Base-by-base conservation (phyloP, 768 basidiomycete genomes). In the Amanita subjunquillea region DNA sequence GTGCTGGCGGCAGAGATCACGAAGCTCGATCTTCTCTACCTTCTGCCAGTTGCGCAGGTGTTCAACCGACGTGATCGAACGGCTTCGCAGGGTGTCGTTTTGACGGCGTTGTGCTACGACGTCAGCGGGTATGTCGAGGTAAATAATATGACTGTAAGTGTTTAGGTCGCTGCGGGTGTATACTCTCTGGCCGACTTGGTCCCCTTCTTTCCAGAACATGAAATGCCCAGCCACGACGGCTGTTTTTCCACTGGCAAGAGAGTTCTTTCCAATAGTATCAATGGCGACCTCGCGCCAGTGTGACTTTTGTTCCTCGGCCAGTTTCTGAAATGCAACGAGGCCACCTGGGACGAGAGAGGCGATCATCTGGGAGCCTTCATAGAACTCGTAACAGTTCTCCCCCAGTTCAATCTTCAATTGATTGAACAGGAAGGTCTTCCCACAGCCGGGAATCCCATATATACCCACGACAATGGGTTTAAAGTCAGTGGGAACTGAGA, bases 221-320 rank as follows among this genome's bases (percentile, higher is more conserved):
- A 55, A 56, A 51, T 62, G 61, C 10, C 61, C 61, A 42, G 51
- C 58, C 10, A 62, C 60, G 17, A 62, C 50, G 34, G 50, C 61
- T 20, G 55, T 45, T 51, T 57, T 50, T 50, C 57, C 56, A 47
- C 49, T 56, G 22, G 42, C 15, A n/a, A 56, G 25, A 40, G 57
- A 59, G 20, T 54, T 46, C 46, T 54, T 54, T 41, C n/a, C 51
- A 53, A 60, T 60, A 38, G 54, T 44, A 5, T 47, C 7, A 36
- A 62, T 60, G 30, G 60, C 58, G 20, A 38, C 36, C 48, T 58
- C 55, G 48, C 60, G 61, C 43, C 48, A 56, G 32, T 9, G 23
- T 3, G 37, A 39, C 51, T 60, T 60, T 15, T 60, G 46, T 34
- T 22, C 17, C n/a, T 54, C 37, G 22, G 54, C 41, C 54, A 60